Conservation (phyloP, 202 grass and related monocot species). For the Elaeis oleifera region DNA sequence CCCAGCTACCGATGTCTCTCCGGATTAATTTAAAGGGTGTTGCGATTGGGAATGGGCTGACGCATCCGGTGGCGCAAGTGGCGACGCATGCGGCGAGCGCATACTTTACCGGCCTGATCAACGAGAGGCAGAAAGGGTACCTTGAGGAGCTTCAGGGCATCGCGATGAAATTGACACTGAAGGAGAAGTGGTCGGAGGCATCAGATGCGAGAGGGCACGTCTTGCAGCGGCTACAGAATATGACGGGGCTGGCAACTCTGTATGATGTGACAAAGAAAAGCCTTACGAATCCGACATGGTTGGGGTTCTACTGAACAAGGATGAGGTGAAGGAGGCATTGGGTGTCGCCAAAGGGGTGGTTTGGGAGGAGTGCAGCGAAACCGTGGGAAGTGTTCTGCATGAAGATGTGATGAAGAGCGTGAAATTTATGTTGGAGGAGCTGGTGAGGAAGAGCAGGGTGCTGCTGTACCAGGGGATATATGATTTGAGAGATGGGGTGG, state of each 20-base stretch:
- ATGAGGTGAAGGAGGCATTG: constrained; percentile 36
- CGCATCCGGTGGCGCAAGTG: constrained; percentile 36
- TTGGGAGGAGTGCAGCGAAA: constrained; percentile 33
- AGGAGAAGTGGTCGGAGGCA: constrained; percentile 37
- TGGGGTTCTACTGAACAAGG: constrained; percentile 27
- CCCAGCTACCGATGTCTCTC: not conserved
- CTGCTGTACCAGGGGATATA: constrained; percentile 54
- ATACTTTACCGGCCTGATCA: constrained; percentile 44
- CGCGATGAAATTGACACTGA: constrained; percentile 24
- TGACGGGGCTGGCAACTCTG: constrained; percentile 46
- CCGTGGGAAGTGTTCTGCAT: constrained; percentile 25
- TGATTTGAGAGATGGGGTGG: constrained; percentile 36
- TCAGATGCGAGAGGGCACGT: constrained; percentile 21
- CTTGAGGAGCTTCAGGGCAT: constrained; percentile 35
- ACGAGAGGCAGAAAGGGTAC: constrained; percentile 26
- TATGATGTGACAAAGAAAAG: constrained; percentile 28
- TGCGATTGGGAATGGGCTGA: constrained; percentile 53
- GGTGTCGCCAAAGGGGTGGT: constrained; percentile 9
- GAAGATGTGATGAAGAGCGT: constrained; percentile 59
- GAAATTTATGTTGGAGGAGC: constrained; percentile 37
- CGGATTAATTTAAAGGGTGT: constrained; percentile 36
- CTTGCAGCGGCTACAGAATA: constrained; percentile 37
- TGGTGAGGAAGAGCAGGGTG: constrained; percentile 36
- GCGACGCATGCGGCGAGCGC: constrained; percentile 37
- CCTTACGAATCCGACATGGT: constrained; percentile 14